Base-by-base conservation (phyloP, 1,284 basidiomycete species). In the Cryptococcus sp. region DNA sequence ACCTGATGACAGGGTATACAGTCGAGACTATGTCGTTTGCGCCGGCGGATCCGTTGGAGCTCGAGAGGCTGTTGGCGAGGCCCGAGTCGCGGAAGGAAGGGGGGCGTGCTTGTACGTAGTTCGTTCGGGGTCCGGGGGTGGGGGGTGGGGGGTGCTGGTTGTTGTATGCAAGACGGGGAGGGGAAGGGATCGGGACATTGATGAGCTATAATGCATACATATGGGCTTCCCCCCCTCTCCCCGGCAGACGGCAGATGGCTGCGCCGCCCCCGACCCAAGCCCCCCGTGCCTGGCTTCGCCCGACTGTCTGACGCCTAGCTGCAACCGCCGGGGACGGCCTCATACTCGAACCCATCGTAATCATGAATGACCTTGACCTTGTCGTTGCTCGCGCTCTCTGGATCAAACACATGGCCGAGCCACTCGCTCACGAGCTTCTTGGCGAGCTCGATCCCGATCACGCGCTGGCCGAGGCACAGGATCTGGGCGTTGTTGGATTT, bases 401-500 rank as follows among this genome's bases (percentile, higher is more conserved):
- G 58, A 68, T 79, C 79, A 46, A 79, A 80, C 36, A 65, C 68
- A 65, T 79, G 77, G 11, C 76, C 74, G 28, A 79, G 65, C 77
- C 78, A 80, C 54, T 79, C 78, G 57, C 69, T 67, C 3, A 75
- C 75, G 18, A 79, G 64, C 52, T 75, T 72, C 49, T 76, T 65
- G 7, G 76, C 74, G 16, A 79, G 66, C 60, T 79, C 78, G 37
- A 78, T 63, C 12, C 79, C 79, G 33, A 80, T 70, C 20, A 80
- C 79, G 16, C 79, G 62, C 62, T 79, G 78, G 35, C 79, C 79
- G 55, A 80, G 71, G 68, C 77, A 78, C 7, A 80, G 68, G 21
- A 80, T 73, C 64, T 80, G 79, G 23, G 75, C 77, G 60, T 80
- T 72, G 62, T 80, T 79, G 46, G 71, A 75, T 44, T 79, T 73